These are phyloP conservation scores for Diplodia seriata DNA, from an alignment of 2,329 filamentous ascomycete genomes.

Conservation along the genomic window DNA sequence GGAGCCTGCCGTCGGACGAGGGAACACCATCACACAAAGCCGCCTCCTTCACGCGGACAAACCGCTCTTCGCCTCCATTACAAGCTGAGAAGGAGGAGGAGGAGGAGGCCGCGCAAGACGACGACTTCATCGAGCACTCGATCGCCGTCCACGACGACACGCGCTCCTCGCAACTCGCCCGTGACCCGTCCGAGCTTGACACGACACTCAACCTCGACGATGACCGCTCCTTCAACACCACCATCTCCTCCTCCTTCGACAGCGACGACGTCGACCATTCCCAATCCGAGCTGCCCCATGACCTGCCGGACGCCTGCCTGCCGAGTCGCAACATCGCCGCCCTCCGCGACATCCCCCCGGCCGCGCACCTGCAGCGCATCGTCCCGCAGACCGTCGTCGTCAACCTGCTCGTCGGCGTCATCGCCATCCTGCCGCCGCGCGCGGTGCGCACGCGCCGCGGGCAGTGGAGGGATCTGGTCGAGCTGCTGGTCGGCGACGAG, in stretches of 20 bases:
- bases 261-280: conserved; percentile 44
- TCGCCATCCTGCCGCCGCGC: conserved; percentile 80
- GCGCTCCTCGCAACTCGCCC: conserved; percentile 63
- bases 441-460: conserved; percentile 62
- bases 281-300: conserved; percentile 18
- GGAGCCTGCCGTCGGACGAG: background rate
- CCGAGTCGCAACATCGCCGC: conserved; percentile 61
- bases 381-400: conserved; percentile 68
- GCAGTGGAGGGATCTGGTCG: conserved; percentile 68
- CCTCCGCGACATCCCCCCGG: conserved; percentile 73
- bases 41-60: too few species aligned
- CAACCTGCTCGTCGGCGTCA: conserved; percentile 74
- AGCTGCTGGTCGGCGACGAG: conserved; percentile 84
- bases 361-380: conserved; percentile 69
- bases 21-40: background rate
- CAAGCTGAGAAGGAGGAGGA: background rate
- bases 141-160: conserved; percentile 72
- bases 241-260: conserved; percentile 46
- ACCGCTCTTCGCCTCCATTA: background rate
- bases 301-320: conserved; percentile 40
- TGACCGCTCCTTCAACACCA: conserved; percentile 38
- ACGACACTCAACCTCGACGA: conserved; percentile 27
- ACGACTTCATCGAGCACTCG: conserved; percentile 76
- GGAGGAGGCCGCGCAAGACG: background rate
- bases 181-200: background rate